These are phyloP conservation scores for Cyclotella baltica DNA, from an alignment of 108 stramenopile genomes.

Conservation along the genomic window DNA sequence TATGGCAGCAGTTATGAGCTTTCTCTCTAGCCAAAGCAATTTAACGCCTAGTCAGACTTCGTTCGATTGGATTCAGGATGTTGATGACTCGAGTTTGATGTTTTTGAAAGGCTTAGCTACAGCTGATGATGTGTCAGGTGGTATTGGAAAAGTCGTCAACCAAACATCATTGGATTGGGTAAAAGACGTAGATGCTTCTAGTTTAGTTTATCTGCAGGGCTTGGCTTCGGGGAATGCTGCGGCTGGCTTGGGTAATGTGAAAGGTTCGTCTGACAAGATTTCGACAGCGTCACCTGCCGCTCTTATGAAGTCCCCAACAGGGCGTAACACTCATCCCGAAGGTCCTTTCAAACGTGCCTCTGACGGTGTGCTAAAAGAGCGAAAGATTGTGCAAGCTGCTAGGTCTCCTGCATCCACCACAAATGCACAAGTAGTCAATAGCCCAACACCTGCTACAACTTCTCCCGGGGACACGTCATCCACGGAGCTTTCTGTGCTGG, in stretches of 20 bases:
- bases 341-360: not conserved
- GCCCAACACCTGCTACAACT: not conserved
- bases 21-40: constrained; percentile 2
- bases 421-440: not conserved
- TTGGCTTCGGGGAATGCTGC: not conserved
- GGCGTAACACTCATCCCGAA: not conserved
- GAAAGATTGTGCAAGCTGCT: not conserved
- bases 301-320: not conserved
- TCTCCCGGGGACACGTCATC: too few species aligned
- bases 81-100: constrained; percentile 34
- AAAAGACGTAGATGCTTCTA: constrained; percentile 6
- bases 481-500: not conserved
- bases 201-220: constrained; percentile 6
- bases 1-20: not conserved
- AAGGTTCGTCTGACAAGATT: too few species aligned
- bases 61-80: constrained; percentile 26
- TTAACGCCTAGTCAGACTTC: not conserved
- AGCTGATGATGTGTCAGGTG: constrained; percentile 55
- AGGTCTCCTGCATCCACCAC: not conserved
- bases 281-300: constrained; percentile 7
- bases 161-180: too few species aligned
- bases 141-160: not conserved
- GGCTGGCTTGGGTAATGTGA: too few species aligned
- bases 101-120: constrained; percentile 21
- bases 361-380: not conserved